phyloP scores from a whole-genome alignment of 345 rosid genomes.

The Turnera subulata region DNA sequence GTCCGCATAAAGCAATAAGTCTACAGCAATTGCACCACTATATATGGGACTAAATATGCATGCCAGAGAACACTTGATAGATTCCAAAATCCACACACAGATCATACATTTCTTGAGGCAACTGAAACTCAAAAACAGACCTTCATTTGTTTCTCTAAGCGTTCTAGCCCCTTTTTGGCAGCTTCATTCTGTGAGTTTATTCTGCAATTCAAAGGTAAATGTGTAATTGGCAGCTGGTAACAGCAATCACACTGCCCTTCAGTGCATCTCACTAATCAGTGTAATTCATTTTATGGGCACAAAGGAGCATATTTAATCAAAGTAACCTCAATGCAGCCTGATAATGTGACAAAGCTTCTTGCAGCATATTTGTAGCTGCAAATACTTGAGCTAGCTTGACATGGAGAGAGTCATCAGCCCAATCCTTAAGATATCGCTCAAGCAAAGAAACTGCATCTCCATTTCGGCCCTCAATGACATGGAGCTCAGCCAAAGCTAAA shows the following conservation, averaged over 20 bases:
- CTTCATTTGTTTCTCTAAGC: conserved; percentile 98
- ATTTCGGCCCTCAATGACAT: conserved; percentile 81
- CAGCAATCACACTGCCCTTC: not conserved
- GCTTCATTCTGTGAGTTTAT: conserved; percentile 87
- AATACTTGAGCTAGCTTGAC: conserved; percentile 96
- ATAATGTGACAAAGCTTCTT: conserved; percentile 81
- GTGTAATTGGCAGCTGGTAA: conserved; percentile 5
- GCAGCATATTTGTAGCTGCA: conserved; percentile 79
- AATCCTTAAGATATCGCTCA: conserved; percentile 91
- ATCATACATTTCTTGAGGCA: not conserved
- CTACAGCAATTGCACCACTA: not conserved
- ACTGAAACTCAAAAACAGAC: conserved; percentile 27
- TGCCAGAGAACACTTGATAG: not conserved
- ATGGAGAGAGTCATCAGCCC: conserved; percentile 98
- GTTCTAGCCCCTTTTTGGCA: conserved; percentile 93
- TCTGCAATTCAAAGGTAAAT: conserved; percentile 39
- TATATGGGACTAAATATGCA: not conserved
- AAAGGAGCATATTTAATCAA: not conserved
- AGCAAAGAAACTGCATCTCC: conserved; percentile 92
- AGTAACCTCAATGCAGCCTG: conserved; percentile 84
- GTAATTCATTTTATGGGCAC: too few species aligned
- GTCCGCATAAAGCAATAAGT: not conserved
- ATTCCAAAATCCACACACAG: not conserved
- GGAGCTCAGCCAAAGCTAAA: conserved; percentile 92
- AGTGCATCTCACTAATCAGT: too few species aligned